phyloP scores from a whole-genome alignment of 306 rosid species.

The Ormosia emarginata region DNA sequence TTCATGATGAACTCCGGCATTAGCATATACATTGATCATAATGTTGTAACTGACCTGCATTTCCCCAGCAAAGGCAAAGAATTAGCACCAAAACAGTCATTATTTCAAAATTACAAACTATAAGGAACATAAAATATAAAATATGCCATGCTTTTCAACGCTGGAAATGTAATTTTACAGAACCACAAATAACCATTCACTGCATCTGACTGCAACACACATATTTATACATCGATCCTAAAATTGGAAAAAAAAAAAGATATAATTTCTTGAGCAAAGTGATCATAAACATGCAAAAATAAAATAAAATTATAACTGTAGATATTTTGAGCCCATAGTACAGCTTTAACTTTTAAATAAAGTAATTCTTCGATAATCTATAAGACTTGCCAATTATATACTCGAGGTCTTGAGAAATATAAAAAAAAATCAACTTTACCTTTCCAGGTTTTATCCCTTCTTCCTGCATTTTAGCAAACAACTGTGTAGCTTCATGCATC shows the following conservation, averaged over 20 bases:
- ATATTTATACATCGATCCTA: not conserved
- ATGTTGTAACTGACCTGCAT: conserved; percentile 87
- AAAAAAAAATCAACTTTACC: conserved; percentile 38
- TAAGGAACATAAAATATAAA: not conserved
- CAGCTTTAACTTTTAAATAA: not conserved
- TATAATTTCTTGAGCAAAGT: not conserved
- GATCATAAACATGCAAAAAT: not conserved
- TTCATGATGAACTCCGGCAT: conserved; percentile 59
- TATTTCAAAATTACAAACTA: not conserved
- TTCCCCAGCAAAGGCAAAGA: conserved; percentile 24
- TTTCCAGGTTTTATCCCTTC: conserved; percentile 77
- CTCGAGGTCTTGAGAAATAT: not conserved
- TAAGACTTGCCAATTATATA: not conserved
- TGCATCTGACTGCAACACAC: not conserved
- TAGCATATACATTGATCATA: conserved; percentile 78
- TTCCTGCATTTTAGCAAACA: conserved; percentile 75
- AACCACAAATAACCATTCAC: not conserved
- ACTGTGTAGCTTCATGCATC: conserved; percentile 60
- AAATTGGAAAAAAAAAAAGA: not conserved
- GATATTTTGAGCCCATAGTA: not conserved
- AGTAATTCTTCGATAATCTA: not conserved
- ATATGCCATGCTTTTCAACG: not conserved
- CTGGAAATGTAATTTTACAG: not conserved
- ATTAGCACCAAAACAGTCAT: conserved; percentile 11
- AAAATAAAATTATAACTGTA: too few species aligned